phyloP scores from a whole-genome alignment of 1,284 basidiomycete species.

The Ustilago xerochloae region DNA sequence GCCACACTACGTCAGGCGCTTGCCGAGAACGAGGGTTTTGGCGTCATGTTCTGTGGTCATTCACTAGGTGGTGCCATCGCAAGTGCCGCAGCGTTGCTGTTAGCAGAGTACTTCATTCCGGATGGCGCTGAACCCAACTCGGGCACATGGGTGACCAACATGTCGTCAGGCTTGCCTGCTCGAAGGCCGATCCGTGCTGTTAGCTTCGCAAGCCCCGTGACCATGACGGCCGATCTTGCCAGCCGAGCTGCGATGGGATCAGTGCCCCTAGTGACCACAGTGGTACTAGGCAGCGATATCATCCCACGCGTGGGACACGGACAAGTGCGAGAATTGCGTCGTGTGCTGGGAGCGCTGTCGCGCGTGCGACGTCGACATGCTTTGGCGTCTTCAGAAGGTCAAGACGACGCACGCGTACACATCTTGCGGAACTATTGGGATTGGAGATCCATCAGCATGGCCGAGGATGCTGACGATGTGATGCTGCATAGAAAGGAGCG shows the following conservation, averaged over 20 bases:
- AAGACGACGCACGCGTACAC: conserved; percentile 56
- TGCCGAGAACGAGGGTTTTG: conserved; percentile 60
- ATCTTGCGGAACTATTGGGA: conserved; percentile 62
- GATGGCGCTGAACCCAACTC: conserved; percentile 38
- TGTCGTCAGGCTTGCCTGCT: conserved; percentile 55
- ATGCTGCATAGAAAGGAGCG: conserved; percentile 57
- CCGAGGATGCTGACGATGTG: conserved; percentile 50
- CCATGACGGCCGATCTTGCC: conserved; percentile 59
- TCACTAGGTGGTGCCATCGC: conserved; percentile 65
- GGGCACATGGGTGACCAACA: conserved; percentile 60
- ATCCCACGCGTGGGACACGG: conserved; percentile 66
- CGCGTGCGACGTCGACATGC: conserved; percentile 60
- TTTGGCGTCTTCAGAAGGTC: conserved; percentile 35
- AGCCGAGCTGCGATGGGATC: conserved; percentile 51
- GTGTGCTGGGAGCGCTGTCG: conserved; percentile 63
- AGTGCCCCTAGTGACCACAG: conserved; percentile 60
- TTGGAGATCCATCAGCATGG: conserved; percentile 55
- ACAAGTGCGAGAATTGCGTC: conserved; percentile 64
- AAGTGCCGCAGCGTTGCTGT: conserved; percentile 61
- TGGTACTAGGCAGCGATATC: conserved; percentile 62
- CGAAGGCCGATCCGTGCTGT: conserved; percentile 61
- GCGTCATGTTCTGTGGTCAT: conserved; percentile 65
- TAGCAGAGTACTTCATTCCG: conserved; percentile 58
- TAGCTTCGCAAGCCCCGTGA: conserved; percentile 65
- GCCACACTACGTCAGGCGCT: conserved; percentile 54